phyloP scores from a whole-genome alignment of 352 stramenopile genomes.

The Pythium brassicae region DNA sequence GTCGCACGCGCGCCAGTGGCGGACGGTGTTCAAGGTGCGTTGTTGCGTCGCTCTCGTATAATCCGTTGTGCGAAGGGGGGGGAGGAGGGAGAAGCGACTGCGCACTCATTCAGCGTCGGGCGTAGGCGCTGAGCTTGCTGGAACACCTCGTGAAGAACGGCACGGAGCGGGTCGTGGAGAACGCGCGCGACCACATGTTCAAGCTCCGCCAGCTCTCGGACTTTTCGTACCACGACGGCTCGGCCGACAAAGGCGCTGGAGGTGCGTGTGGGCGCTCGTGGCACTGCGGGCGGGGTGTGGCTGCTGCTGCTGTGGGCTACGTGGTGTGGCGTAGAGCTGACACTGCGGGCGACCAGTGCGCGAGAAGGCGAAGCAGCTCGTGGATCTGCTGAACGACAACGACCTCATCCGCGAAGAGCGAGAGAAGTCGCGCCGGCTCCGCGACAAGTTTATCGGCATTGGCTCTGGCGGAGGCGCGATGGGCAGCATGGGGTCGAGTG shows the following conservation, averaged over 20 bases:
- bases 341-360: conserved; percentile 38
- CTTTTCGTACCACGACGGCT: conserved; percentile 88
- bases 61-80: too few species aligned
- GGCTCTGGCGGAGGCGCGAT: conserved; percentile 44
- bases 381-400: conserved; percentile 87
- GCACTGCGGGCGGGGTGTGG: too few species aligned
- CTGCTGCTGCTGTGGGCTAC: too few species aligned
- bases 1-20: conserved; percentile 90
- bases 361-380: conserved; percentile 87
- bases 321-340: not conserved
- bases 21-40: conserved; percentile 95
- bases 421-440: conserved; percentile 79
- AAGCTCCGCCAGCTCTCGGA: conserved; percentile 84
- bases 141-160: conserved; percentile 99
- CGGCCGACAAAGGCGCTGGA: conserved; percentile 79
- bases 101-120: too few species aligned
- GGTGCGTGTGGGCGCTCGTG: conserved; percentile 38
- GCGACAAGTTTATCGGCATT: conserved; percentile 89
- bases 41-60: too few species aligned
- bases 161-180: conserved; percentile 96
- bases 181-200: conserved; percentile 94
- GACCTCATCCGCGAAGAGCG: conserved; percentile 85
- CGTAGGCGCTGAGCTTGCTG: conserved; percentile 85
- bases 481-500: conserved; percentile 21
- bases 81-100: too few species aligned